Conservation (phyloP, 768 basidiomycete genomes). For the Harrya chromipes region DNA sequence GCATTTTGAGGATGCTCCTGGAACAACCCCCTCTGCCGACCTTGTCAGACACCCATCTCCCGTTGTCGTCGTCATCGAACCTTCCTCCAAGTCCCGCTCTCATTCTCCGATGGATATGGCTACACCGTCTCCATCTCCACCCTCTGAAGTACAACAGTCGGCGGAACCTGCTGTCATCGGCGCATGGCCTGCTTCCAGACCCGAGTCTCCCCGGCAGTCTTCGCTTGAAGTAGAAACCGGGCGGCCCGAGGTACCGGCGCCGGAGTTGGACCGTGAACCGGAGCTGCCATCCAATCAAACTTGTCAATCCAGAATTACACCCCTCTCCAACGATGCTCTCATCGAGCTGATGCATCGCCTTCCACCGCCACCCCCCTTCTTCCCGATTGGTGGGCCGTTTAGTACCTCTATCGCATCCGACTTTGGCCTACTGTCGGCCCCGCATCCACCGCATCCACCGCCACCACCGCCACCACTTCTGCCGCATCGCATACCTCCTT, state of each 20-base stretch:
- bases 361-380: constrained; percentile 16
- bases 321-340: constrained; percentile 9
- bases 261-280: constrained; percentile 5
- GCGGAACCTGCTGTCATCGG: constrained; percentile 40
- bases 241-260: constrained; percentile 6
- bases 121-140: constrained; percentile 35
- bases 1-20: constrained; percentile 7
- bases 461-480: constrained; percentile 5
- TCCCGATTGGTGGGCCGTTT: constrained; percentile 18
- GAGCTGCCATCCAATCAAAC: constrained; percentile 1
- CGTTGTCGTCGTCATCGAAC: constrained; percentile 11
- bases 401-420: constrained; percentile 16
- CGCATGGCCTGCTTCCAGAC: constrained; percentile 42
- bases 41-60: constrained; percentile 15
- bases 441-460: background rate
- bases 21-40: constrained; percentile 6
- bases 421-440: constrained; percentile 18
- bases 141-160: constrained; percentile 15
- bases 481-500: constrained; percentile 10
- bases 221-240: constrained; percentile 12
- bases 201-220: constrained; percentile 28
- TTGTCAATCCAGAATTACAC: constrained; percentile 11
- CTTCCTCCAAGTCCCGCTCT: constrained; percentile 33
- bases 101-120: constrained; percentile 49
- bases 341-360: constrained; percentile 19